These are phyloP conservation scores for Dendrocalamus latiflorus DNA, from an alignment of 202 grass and related monocot genomes.

Conservation along the genomic window DNA sequence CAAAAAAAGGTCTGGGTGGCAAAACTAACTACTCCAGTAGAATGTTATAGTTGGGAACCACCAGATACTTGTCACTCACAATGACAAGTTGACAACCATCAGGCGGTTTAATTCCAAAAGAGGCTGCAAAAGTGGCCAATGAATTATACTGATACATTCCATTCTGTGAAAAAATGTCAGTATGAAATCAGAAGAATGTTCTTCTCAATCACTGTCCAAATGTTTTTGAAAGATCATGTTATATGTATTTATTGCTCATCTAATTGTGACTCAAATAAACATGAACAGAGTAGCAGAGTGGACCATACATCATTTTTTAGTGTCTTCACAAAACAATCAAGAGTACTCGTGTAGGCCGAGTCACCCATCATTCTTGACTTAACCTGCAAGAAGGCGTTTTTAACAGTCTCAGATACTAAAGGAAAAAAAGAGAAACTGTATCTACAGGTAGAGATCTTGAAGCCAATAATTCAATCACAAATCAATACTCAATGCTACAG, in stretches of 20 bases:
- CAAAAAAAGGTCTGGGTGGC: neutral
- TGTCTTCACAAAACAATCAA: constrained; percentile 95
- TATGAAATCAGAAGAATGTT: neutral
- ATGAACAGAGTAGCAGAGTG: neutral
- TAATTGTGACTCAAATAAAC: neutral
- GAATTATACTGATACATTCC: neutral
- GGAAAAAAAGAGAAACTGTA: neutral
- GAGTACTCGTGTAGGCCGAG: constrained; percentile 62
- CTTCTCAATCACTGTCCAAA: neutral
- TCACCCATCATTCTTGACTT: constrained; percentile 99
- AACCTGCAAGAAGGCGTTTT: constrained; percentile 44
- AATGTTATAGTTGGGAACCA: neutral
- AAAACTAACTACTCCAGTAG: neutral
- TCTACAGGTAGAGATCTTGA: neutral
- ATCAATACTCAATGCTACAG: neutral
- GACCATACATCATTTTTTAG: constrained; percentile 83
- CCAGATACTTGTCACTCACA: neutral
- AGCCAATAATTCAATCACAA: neutral
- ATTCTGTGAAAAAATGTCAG: neutral
- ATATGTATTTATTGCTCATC: neutral
- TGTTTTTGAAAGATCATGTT: constrained; percentile 1
- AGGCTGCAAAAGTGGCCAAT: neutral
- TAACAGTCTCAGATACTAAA: neutral
- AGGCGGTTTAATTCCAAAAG: neutral
- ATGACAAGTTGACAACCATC: neutral